phyloP scores from a whole-genome alignment of 352 stramenopile species.

The Pythium angustatum region DNA sequence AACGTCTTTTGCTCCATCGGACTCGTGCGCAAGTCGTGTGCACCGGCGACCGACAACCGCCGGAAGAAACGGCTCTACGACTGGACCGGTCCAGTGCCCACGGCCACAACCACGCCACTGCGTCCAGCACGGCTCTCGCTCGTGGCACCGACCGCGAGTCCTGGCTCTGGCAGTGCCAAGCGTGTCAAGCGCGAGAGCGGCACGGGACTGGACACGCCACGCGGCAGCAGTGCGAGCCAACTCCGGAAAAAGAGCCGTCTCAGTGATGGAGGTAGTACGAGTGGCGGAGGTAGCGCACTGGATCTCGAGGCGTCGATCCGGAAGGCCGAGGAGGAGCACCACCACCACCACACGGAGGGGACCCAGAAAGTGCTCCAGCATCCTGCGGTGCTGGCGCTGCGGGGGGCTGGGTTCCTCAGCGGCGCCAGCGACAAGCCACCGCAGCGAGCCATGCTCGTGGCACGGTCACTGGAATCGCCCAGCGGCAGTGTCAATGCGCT shows the following conservation, averaged over 20 bases:
- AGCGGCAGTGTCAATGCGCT: not conserved
- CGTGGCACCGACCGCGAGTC: constrained; percentile 22
- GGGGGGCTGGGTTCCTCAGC: not conserved
- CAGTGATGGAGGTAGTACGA: not conserved
- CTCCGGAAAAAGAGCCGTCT: constrained; percentile 27
- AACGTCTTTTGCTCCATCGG: constrained; percentile 44
- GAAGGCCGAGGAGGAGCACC: constrained; percentile 21
- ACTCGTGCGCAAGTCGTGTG: constrained; percentile 34
- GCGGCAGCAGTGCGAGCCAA: constrained; percentile 2
- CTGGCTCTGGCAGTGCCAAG: constrained; percentile 24
- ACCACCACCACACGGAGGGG: not conserved
- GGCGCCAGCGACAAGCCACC: not conserved
- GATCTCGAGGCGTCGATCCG: constrained; percentile 30
- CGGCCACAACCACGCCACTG: constrained; percentile 30
- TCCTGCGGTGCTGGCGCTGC: constrained; percentile 16
- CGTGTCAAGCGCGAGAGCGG: constrained; percentile 23
- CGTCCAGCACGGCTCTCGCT: constrained; percentile 13
- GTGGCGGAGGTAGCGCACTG: not conserved
- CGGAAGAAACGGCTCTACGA: constrained; percentile 38
- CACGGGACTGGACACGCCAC: constrained; percentile 6
- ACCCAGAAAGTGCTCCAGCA: constrained; percentile 22
- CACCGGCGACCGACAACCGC: constrained; percentile 29
- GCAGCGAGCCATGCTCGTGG: constrained; percentile 22
- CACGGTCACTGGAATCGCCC: constrained; percentile 15
- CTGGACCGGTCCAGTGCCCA: constrained; percentile 33